Evolutionary conservation across 2,329 filamentous ascomycete species (phyloP).

Genomic region (Nakataea oryzae): DNA sequence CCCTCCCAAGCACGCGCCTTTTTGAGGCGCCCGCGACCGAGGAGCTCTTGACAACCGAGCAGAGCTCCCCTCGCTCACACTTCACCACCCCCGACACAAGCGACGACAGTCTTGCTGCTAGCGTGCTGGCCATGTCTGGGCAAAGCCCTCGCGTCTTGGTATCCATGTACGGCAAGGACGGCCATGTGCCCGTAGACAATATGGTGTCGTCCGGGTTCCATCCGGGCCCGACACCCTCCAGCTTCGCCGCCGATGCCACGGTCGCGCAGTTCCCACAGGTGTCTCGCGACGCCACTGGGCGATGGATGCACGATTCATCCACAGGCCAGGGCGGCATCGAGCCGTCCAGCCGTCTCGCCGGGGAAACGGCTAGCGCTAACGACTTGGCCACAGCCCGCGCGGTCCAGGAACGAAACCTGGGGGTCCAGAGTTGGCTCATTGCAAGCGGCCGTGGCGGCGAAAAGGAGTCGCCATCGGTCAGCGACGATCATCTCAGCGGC

Average conservation of each 20-base stretch:
- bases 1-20: background rate
- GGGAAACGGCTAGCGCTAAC: constrained; percentile 37
- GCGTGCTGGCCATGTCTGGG: constrained; percentile 34
- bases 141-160: constrained; percentile 46
- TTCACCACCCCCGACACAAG: constrained; percentile 34
- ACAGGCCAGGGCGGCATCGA: constrained; percentile 35
- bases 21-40: background rate
- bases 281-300: constrained; percentile 27
- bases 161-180: constrained; percentile 41
- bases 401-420: constrained; percentile 33
- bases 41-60: background rate
- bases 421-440: constrained; percentile 39
- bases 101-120: constrained; percentile 18
- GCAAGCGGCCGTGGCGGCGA: background rate
- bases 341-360: constrained; percentile 30
- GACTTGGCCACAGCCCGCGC: constrained; percentile 31
- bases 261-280: constrained; percentile 10
- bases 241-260: constrained; percentile 20
- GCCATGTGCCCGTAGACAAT: constrained; percentile 11
- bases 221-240: constrained; percentile 13
- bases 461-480: background rate
- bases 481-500: constrained; percentile 14
- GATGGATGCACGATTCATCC: constrained; percentile 26
- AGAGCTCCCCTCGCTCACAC: background rate
- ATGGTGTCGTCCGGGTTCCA: background rate